phyloP scores from a whole-genome alignment of 2,329 filamentous ascomycete genomes.

The Fusarium proliferatum region DNA sequence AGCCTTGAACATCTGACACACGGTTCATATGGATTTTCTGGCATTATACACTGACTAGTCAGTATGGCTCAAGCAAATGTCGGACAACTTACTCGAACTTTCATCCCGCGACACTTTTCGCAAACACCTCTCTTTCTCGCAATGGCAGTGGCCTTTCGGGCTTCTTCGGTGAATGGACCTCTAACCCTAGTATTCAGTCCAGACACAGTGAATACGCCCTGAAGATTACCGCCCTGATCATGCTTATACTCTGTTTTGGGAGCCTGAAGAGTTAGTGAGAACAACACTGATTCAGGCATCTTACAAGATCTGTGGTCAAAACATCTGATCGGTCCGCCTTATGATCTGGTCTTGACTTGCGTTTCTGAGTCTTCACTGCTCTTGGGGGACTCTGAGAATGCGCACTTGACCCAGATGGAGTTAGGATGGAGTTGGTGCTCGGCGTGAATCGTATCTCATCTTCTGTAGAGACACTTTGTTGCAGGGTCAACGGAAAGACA shows the following conservation, averaged over 20 bases:
- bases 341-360: accelerated
- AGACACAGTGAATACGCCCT: background rate
- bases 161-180: background rate
- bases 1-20: background rate
- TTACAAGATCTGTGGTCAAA: background rate
- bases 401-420: background rate
- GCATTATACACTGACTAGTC: background rate
- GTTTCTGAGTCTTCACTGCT: background rate
- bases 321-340: background rate
- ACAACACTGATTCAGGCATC: background rate
- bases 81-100: background rate
- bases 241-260: background rate
- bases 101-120: background rate
- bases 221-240: background rate
- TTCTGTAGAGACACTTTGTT: background rate
- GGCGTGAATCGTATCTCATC: background rate
- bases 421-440: background rate
- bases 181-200: background rate
- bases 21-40: background rate
- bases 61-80: no score
- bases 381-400: background rate
- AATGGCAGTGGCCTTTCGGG: background rate
- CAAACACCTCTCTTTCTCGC: background rate
- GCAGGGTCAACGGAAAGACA: background rate
- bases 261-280: background rate